Conservation (phyloP, 306 rosid genomes). For the Prunus armeniaca region DNA sequence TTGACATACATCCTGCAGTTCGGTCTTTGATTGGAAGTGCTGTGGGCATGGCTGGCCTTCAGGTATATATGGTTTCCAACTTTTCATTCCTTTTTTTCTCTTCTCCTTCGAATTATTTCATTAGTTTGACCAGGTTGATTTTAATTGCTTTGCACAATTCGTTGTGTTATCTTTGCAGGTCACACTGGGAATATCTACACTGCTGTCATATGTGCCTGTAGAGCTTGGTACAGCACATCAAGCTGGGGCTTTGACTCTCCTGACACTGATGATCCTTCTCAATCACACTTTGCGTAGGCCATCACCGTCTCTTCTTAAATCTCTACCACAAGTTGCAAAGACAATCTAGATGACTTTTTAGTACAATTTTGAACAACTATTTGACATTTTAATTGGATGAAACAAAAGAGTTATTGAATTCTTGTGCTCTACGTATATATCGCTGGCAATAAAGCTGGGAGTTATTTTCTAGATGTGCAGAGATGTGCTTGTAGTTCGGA, state of each 20-base stretch:
- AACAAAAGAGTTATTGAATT: background rate
- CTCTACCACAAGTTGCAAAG: slow-evolving; percentile 68
- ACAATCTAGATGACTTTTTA: slow-evolving; percentile 21
- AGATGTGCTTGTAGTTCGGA: no score
- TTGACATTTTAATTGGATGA: background rate
- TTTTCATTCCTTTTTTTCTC: background rate
- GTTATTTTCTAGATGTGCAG: no score
- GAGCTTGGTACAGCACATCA: slow-evolving; percentile 90
- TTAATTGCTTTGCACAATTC: background rate
- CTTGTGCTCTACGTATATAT: background rate
- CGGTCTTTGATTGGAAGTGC: slow-evolving; percentile 59
- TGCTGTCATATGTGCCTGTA: slow-evolving; percentile 82
- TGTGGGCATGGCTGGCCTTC: slow-evolving; percentile 77
- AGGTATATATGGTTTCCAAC: slow-evolving; percentile 40
- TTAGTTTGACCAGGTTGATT: background rate
- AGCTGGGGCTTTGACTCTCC: slow-evolving; percentile 82
- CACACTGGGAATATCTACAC: slow-evolving; percentile 48
- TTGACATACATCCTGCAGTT: slow-evolving; percentile 73
- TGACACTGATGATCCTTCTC: slow-evolving; percentile 62
- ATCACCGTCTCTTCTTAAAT: slow-evolving; percentile 56
- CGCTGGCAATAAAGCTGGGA: no score
- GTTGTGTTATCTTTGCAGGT: background rate
- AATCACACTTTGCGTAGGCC: slow-evolving; percentile 75
- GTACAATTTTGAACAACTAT: background rate
- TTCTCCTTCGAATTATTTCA: background rate